phyloP scores from a whole-genome alignment of 768 basidiomycete genomes.

The Hirschioporus abietinus region DNA sequence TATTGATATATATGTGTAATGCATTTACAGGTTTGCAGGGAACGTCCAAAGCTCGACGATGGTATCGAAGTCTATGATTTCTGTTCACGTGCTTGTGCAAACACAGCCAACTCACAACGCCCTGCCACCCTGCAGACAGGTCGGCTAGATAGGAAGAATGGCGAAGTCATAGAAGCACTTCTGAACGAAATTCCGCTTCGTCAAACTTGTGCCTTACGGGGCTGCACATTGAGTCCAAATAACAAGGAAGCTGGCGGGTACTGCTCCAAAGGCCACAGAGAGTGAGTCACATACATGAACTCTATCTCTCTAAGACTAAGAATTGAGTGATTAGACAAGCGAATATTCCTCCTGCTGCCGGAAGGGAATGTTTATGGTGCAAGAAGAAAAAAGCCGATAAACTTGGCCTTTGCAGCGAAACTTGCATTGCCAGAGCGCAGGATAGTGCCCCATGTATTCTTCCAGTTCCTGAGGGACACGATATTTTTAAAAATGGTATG shows the following conservation, averaged over 20 bases:
- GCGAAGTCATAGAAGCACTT: background rate
- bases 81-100: background rate
- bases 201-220: background rate
- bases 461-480: constrained; percentile 53
- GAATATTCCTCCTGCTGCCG: background rate
- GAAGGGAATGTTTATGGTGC: background rate
- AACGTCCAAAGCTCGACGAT: background rate
- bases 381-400: background rate
- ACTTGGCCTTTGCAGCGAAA: constrained; percentile 44
- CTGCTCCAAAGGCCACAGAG: background rate
- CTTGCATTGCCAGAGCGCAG: constrained; percentile 50
- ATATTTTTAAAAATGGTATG: constrained; percentile 62
- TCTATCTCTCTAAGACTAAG: background rate
- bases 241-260: background rate
- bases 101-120: background rate
- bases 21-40: background rate
- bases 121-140: background rate
- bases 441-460: constrained; percentile 50
- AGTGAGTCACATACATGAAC: background rate
- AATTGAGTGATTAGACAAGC: background rate
- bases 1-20: background rate
- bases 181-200: background rate
- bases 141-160: background rate
- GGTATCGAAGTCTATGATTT: background rate
- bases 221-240: no score